Evolutionary conservation across 2,329 filamentous ascomycete species (phyloP).

Genomic region (Cladosporium sphaerospermum): DNA sequence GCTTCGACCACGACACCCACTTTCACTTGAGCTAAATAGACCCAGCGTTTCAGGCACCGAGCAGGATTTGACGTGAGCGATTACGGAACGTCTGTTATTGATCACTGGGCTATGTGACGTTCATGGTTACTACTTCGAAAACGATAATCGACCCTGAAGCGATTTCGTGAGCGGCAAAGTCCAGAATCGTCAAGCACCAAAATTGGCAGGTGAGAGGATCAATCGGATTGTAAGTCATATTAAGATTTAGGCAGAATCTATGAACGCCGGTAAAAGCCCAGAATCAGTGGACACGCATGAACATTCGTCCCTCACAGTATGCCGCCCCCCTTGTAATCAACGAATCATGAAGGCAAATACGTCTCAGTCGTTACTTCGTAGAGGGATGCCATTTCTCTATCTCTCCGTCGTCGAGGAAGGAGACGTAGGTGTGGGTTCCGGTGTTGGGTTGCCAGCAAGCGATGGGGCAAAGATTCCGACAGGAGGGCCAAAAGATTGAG

Average conservation of each 20-base stretch:
- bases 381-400: neutral
- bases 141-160: no score
- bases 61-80: no score
- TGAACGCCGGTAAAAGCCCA: slow-evolving; percentile 3
- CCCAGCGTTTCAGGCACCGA: no score
- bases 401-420: neutral
- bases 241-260: slow-evolving; percentile 3
- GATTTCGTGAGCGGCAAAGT: no score
- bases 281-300: slow-evolving; percentile 7
- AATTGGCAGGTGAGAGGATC: no score
- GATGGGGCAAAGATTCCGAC: neutral
- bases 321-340: neutral
- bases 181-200: no score
- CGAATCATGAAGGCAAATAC: neutral
- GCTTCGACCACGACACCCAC: no score
- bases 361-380: neutral
- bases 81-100: no score
- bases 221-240: no score
- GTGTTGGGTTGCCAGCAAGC: neutral
- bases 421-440: neutral
- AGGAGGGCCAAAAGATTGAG: slow-evolving; percentile 14
- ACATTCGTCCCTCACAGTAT: slow-evolving; percentile 6
- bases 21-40: no score
- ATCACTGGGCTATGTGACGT: no score
- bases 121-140: no score